Base-by-base conservation (phyloP, 495 filamentous ascomycete genomes). In the Trypethelium eluteriae region DNA sequence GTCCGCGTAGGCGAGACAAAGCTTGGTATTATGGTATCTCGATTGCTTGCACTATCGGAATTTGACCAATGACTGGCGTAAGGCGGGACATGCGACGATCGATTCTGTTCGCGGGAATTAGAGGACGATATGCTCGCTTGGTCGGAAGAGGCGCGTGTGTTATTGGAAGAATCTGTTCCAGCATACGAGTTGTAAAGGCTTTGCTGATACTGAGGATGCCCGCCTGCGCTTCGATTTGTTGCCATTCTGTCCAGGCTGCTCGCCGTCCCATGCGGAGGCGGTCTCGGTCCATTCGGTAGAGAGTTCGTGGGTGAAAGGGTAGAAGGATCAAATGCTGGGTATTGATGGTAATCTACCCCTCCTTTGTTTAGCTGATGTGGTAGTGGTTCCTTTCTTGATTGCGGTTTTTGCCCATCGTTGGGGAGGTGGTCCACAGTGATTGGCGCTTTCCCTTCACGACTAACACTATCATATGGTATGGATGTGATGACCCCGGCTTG, bases 401-500 rank as follows among this genome's bases (percentile, higher is more conserved):
- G 79, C 67, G 83, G 83, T 62, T 64, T n/a, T 66, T 89, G 82
- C 44, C 92, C 89, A 32, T 83, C 78, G 68, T 87, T 85, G 39
- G 89, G 87, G 62, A 93, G 80, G 71, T 89, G 89, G 41, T 96
- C 89, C 68, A 93, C 81, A 14, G 88, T 78, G 65, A 92, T 84
- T 2, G 93, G 91, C 50, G 85, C 87, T 63, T 81, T 83, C 41
- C 79, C 79, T 74, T 91, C 90, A 38, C 85, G 74, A 38, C 82
- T 76, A n/a, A 88, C 79, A 66, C 79, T 86, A 64, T 97, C 90
- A 77, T 93, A 97, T 12, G 94, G 91, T 66, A 98, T 93, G 1
- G 89, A 88, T 7, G 92, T 91, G 67, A 96, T 91, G 14, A 93
- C 84, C 61, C 92, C 94, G n/a, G 93, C 86, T 39, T 84, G 89